These are phyloP conservation scores for Trichaptum fuscoviolaceum DNA, from an alignment of 768 basidiomycete genomes.

Conservation along the genomic window DNA sequence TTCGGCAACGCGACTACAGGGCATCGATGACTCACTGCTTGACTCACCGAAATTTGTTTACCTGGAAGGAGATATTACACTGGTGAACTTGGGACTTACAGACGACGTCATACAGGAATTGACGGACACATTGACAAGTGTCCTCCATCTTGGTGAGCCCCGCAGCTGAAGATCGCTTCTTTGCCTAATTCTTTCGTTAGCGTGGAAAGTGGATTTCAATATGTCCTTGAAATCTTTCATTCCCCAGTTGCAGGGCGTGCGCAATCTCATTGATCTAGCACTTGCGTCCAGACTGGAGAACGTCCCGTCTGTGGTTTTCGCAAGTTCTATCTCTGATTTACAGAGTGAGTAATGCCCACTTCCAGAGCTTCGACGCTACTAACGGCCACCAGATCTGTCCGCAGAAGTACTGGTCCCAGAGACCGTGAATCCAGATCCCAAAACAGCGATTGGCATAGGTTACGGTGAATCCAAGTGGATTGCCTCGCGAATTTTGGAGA, in stretches of 20 bases:
- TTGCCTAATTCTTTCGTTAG: conserved; percentile 9
- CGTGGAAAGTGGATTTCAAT: conserved; percentile 40
- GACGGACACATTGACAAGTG: not conserved
- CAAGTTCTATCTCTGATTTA: conserved; percentile 1
- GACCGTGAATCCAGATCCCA: conserved; percentile 12
- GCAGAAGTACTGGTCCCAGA: conserved; percentile 21
- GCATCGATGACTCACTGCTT: conserved; percentile 23
- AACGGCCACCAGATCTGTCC: not conserved
- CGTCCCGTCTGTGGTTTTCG: not conserved
- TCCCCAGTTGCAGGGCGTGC: conserved; percentile 27
- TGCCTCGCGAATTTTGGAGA: conserved; percentile 20
- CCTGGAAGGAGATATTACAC: conserved; percentile 16
- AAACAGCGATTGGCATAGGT: conserved; percentile 19
- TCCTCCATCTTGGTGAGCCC: not conserved
- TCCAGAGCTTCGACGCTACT: not conserved
- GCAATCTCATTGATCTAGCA: conserved; percentile 28
- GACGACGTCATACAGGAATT: conserved; percentile 10
- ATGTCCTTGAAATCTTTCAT: conserved; percentile 32
- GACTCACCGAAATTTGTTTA: conserved; percentile 13
- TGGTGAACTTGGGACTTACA: conserved; percentile 14
- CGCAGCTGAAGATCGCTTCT: no score
- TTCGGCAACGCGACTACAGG: conserved; percentile 23
- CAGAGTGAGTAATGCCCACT: not conserved
- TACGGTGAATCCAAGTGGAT: conserved; percentile 31
- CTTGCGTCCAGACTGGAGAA: not conserved